Evolutionary conservation across 2,329 filamentous ascomycete species (phyloP), one percentile per base, ranked within the genome.

Genomic region (Berkeleyomyces rouxiae): DNA sequence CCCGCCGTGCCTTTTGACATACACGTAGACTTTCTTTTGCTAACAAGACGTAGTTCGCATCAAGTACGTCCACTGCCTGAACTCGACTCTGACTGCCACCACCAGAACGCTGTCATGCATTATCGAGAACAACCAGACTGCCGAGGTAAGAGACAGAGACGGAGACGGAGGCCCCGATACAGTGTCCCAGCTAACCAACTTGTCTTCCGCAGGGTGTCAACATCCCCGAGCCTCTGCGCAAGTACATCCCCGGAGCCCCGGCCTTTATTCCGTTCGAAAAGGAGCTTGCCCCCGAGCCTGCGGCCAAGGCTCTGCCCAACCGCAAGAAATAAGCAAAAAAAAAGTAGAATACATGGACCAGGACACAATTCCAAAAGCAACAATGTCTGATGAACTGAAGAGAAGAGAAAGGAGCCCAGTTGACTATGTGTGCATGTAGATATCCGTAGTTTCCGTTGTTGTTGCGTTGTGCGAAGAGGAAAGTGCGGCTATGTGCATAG

Each of bases 101-200:
- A 91, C 95, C 71, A 82, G 92, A 71, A 90, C 92, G 0, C 79
- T 97, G 59, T 97, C 93, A 80, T 96, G 92, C 72, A 79, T 99
- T 51, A 81, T 99, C 46, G 93, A 99, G 76, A 99, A 97, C 76
- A 97, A 92, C 75, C 93, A 99, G 78, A 93, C 86, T 0, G 85
- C 90, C 70, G 87, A 92, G 68, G 86, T 85, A 33, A 61, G 59
- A 61, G 13, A 49, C 37, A 4, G 11, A 23, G 33, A 47, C 31
- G 7, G 1, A 39, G 10, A 44, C 37, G 53, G 13, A 43, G 16
- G 39, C 11, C 2, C 9, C 11, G 3, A 40, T 39, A 43, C 7
- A 36, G 31, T 63, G 37, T 44, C 40, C n/a, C 33, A 16, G 59
- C 61, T 66, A 60, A 68, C 61, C 42, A 36, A 44, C 49, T 11